These are phyloP conservation scores for Ascomycota sp. DNA, from an alignment of 2,329 filamentous ascomycete species.

Conservation along the genomic window DNA sequence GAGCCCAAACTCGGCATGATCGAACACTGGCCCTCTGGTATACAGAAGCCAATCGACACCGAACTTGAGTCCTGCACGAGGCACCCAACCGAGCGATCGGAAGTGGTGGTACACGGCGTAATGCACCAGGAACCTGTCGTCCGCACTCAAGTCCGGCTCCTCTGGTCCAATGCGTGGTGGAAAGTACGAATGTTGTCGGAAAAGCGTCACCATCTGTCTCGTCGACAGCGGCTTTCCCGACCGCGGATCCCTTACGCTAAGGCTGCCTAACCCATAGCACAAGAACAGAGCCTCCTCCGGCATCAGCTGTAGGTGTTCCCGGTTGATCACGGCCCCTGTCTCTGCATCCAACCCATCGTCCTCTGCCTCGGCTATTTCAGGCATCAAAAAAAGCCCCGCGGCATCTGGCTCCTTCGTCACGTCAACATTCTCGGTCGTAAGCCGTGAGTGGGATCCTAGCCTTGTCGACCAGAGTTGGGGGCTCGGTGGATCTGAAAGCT, in stretches of 20 bases:
- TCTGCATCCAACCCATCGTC: no score
- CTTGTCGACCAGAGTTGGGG: slow-evolving; percentile 12
- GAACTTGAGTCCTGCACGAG: slow-evolving; percentile 84
- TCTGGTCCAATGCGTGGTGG: slow-evolving; percentile 27
- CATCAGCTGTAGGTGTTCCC: slow-evolving; percentile 80
- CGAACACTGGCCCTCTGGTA: slow-evolving; percentile 77
- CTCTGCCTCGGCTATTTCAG: no score
- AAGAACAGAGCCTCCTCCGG: slow-evolving; percentile 87
- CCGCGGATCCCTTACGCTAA: slow-evolving; percentile 37
- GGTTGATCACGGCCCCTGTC: slow-evolving; percentile 21
- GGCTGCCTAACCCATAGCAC: slow-evolving; percentile 54
- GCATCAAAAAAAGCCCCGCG: no score
- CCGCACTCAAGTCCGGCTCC: slow-evolving; percentile 34
- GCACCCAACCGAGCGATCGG: slow-evolving; percentile 84
- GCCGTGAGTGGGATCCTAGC: not conserved
- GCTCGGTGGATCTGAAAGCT: slow-evolving; percentile 29
- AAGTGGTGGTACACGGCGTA: slow-evolving; percentile 94
- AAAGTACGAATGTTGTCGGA: slow-evolving; percentile 49
- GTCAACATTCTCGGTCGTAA: no score
- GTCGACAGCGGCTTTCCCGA: slow-evolving; percentile 26
- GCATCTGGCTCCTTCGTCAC: no score
- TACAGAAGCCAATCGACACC: slow-evolving; percentile 91
- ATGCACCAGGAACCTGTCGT: slow-evolving; percentile 68
- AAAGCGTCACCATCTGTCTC: slow-evolving; percentile 41
- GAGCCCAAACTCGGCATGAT: slow-evolving; percentile 84